Percentiles rank a stretch among this genome's conserved stretches.
Conservation (phyloP, 441 rosid genomes). For the Eruca vesicaria region DNA sequence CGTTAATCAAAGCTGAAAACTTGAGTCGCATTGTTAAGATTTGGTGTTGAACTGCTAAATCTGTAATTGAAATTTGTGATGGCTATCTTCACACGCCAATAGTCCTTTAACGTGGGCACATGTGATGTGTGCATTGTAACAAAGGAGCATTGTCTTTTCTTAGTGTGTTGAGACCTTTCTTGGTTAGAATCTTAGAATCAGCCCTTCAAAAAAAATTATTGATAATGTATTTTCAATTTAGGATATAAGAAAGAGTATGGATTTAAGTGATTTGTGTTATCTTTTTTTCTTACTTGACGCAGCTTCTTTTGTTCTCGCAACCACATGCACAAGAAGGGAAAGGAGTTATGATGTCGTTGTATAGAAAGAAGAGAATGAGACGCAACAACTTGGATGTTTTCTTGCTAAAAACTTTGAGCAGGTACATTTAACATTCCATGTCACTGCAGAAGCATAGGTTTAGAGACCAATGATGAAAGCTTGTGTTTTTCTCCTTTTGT, state of each 20-base stretch:
- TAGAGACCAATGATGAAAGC: conserved; percentile 33
- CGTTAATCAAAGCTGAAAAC: too few species aligned
- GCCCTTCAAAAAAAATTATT: conserved; percentile 42
- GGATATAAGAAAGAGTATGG: too few species aligned
- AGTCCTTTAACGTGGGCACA: conserved; percentile 90
- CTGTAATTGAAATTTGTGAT: conserved; percentile 70
- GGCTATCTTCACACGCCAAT: conserved; percentile 76
- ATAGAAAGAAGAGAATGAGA: conserved; percentile 29
- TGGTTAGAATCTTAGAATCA: conserved; percentile 54
- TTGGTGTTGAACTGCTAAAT: conserved; percentile 71
- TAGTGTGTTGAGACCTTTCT: conserved; percentile 57
- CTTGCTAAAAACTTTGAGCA: conserved; percentile 85
- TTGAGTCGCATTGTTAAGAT: conserved; percentile 78
- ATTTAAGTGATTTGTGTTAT: background rate
- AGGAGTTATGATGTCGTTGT: too few species aligned
- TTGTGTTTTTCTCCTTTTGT: conserved; percentile 62
- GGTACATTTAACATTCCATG: conserved; percentile 88
- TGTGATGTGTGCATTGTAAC: conserved; percentile 78
- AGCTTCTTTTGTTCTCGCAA: conserved; percentile 55
- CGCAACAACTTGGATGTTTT: conserved; percentile 74
- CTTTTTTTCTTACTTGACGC: conserved; percentile 56
- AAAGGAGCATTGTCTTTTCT: conserved; percentile 54
- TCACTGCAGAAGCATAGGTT: conserved; percentile 52
- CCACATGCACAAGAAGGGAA: conserved; percentile 87
- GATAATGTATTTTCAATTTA: background rate